Percentiles rank a stretch among this genome's conserved stretches.
Conservation (phyloP, 2,329 filamentous ascomycete genomes). For the Trichoderma sp. region DNA sequence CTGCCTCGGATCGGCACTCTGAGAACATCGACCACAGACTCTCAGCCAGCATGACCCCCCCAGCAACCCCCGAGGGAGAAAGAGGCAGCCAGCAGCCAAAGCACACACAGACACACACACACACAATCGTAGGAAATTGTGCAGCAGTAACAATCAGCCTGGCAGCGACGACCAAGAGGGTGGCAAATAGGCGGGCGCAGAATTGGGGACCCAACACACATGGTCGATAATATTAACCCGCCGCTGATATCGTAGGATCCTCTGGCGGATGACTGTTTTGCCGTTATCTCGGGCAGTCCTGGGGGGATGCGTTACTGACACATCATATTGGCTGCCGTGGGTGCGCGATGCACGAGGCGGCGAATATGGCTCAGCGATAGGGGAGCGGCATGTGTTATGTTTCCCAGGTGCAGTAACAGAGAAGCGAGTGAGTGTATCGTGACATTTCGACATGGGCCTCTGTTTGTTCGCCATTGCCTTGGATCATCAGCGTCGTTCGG, state of each 20-base stretch:
- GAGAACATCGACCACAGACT: background rate
- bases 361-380: constrained; percentile 1
- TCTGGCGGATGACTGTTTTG: constrained; percentile 17
- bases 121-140: background rate
- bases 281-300: constrained; percentile 24
- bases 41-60: background rate
- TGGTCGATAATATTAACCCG: background rate
- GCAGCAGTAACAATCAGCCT: background rate
- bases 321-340: constrained; percentile 21
- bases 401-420: background rate
- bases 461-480: background rate
- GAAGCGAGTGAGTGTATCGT: background rate
- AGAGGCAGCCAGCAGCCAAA: constrained; percentile 25
- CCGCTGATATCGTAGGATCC: constrained; percentile 13
- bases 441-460: background rate
- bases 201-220: background rate
- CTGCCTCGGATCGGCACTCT: background rate
- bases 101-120: constrained; percentile 1
- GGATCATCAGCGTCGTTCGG: background rate
- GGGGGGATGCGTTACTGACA: constrained; percentile 3
- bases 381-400: constrained; percentile 3
- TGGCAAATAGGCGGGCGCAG: background rate
- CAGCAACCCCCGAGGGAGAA: background rate
- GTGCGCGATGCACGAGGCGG: background rate
- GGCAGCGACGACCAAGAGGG: background rate